These are phyloP conservation scores for Oryza nivara DNA, from an alignment of 176 grass and related monocot species.

Conservation along the genomic window DNA sequence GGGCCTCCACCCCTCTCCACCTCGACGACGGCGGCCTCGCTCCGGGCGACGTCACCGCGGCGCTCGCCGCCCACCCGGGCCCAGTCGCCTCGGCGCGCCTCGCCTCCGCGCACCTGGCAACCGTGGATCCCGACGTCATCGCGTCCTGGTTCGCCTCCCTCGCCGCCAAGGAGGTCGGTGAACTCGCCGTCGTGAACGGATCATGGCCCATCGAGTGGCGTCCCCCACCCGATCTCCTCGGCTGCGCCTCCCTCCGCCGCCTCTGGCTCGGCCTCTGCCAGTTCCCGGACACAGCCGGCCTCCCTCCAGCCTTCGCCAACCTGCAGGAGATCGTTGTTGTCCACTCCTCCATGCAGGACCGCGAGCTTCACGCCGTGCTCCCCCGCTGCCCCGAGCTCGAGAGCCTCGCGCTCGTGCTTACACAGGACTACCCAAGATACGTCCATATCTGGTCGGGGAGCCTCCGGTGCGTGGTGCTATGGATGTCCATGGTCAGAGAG, in stretches of 20 bases:
- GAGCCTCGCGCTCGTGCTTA: slow-evolving; percentile 43
- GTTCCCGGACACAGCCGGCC: slow-evolving; percentile 47
- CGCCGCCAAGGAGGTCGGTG: slow-evolving; percentile 28
- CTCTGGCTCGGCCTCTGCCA: slow-evolving; percentile 49
- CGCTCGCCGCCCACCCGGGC: slow-evolving; percentile 44
- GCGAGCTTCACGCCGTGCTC: slow-evolving; percentile 46
- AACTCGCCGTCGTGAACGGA: slow-evolving; percentile 40
- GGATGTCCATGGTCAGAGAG: slow-evolving; percentile 50
- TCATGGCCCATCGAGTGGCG: slow-evolving; percentile 33
- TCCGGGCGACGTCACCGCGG: slow-evolving; percentile 18
- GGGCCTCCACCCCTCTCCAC: slow-evolving; percentile 36
- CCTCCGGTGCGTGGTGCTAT: slow-evolving; percentile 41
- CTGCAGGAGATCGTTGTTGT: slow-evolving; percentile 44
- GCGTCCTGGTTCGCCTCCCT: slow-evolving; percentile 44
- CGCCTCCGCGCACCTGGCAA: slow-evolving; percentile 10
- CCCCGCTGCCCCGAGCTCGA: slow-evolving; percentile 50
- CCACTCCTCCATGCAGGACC: slow-evolving; percentile 39
- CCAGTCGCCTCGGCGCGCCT: slow-evolving; percentile 39
- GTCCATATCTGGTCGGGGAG: slow-evolving; percentile 55
- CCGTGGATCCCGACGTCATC: slow-evolving; percentile 8
- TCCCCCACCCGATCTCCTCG: slow-evolving; percentile 33
- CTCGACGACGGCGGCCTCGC: slow-evolving; percentile 34
- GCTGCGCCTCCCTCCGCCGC: slow-evolving; percentile 33
- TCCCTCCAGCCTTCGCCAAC: slow-evolving; percentile 26
- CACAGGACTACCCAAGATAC: slow-evolving; percentile 51